These are phyloP conservation scores for Vitellaria paradoxa DNA, from an alignment of 179 eudicot species.

Conservation along the genomic window DNA sequence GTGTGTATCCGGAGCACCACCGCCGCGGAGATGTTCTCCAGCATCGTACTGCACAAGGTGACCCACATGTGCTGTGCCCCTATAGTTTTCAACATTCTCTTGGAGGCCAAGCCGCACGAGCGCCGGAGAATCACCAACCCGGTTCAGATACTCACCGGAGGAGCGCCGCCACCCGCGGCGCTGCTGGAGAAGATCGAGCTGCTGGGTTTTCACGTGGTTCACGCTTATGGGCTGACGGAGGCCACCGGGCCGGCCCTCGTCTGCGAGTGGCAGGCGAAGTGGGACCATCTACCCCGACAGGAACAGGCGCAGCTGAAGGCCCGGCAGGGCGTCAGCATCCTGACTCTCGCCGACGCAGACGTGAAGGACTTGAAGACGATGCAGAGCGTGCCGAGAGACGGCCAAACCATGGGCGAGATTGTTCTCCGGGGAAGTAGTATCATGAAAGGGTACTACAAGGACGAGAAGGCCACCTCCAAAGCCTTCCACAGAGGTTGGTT, in stretches of 20 bases:
- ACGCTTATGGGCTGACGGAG: constrained; percentile 68
- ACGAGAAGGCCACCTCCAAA: constrained; percentile 33
- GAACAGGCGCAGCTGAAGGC: constrained; percentile 44
- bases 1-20: constrained; percentile 62
- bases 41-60: constrained; percentile 47
- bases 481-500: constrained; percentile 66
- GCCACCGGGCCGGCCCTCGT: constrained; percentile 75
- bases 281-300: constrained; percentile 40
- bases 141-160: constrained; percentile 67
- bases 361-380: constrained; percentile 38
- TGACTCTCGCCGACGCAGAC: constrained; percentile 51
- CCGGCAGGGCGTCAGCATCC: constrained; percentile 55
- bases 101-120: constrained; percentile 45
- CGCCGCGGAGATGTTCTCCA: constrained; percentile 41
- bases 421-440: constrained; percentile 64
- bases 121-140: constrained; percentile 19
- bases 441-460: constrained; percentile 67
- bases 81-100: constrained; percentile 54
- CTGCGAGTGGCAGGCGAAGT: constrained; percentile 66
- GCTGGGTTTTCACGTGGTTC: constrained; percentile 58
- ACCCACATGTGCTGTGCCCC: constrained; percentile 89
- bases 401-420: constrained; percentile 58
- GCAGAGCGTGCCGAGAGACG: constrained; percentile 45
- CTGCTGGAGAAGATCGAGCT: constrained; percentile 45
- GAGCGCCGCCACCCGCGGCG: constrained; percentile 68